phyloP scores from a whole-genome alignment of 2,329 filamentous ascomycete genomes.

The Escovopsis sp. region DNA sequence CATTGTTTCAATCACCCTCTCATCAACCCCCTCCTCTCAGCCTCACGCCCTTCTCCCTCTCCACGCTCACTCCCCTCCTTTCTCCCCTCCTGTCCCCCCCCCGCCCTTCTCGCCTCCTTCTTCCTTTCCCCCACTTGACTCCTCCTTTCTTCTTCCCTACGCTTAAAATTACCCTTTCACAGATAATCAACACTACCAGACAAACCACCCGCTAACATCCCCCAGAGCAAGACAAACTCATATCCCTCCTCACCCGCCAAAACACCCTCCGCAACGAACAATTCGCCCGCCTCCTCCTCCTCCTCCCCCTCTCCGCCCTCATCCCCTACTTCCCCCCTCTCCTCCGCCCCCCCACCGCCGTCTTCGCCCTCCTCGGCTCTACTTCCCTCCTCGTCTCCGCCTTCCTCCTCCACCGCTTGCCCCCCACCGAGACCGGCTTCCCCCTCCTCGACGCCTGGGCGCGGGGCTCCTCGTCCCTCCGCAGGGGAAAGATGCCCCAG shows the following conservation, averaged over 20 bases:
- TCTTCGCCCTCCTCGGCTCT: constrained; percentile 41
- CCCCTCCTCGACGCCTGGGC: constrained; percentile 30
- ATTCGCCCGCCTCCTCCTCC: constrained; percentile 42
- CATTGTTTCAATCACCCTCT: no score
- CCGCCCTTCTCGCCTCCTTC: no score
- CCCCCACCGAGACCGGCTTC: constrained; percentile 39
- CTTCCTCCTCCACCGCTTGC: constrained; percentile 43
- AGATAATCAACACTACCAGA: no score
- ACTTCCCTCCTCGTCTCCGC: constrained; percentile 46
- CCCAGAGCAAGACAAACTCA: constrained; percentile 50
- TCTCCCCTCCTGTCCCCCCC: no score
- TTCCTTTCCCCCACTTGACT: background rate
- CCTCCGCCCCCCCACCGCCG: constrained; percentile 18
- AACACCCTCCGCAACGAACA: constrained; percentile 43
- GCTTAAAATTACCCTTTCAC: background rate
- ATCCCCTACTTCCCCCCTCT: constrained; percentile 34
- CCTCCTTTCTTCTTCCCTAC: background rate
- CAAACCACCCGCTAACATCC: constrained; percentile 5
- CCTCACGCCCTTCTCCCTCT: background rate
- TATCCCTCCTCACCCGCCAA: constrained; percentile 34
- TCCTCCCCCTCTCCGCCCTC: constrained; percentile 40
- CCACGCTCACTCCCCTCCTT: no score
- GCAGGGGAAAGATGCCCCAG: background rate
- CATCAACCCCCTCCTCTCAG: constrained; percentile 4
- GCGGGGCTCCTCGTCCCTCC: background rate